Evolutionary conservation across 225 moss, liverwort and hornwort species (phyloP), one percentile per base, ranked within the genome.

Genomic region (Bryoerythrophyllum caledonicum): DNA sequence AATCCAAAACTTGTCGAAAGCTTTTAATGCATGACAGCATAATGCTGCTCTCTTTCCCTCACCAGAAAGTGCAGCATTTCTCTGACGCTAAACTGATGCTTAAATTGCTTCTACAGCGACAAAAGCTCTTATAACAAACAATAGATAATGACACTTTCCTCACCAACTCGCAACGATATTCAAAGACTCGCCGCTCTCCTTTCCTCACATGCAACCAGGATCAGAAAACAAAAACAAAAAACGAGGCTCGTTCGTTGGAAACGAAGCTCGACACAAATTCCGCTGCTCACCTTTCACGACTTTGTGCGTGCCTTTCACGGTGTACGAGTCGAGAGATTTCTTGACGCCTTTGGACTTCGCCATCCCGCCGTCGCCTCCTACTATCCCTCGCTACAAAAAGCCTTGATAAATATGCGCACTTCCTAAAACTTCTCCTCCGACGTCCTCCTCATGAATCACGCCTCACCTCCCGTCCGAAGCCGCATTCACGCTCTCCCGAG

Each of bases 321-420:
- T 76, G 63, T 86, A 88, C 24, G 86, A 85, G 83, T 86, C 83
- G 64, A 86, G 81, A 52, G 78, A 21, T 88, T 86, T 86, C 83
- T 86, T 86, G 65, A 80, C 79, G 71, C 75, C 78, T 83, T 86
- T 88, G 34, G 83, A 88, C 83, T 88, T 88, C 81, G 86, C 88
- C 88, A 88, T 86, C 82, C 71, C 82, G 70, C 64, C 54, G 20
- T 53, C 24, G 21, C 53, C 57, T 59, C 49, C 51, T 61, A 14
- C 15, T 15, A 23, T 52, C 70, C 62, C 77, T 70, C 35, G 41
- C 35, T 4, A n/a, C n/a, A n/a, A 35, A 54, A 52, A 59, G 28
- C 60, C 28, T 61, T 37, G 23, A 77, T 20, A 68, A 28, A 71
- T 38, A 61, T 8, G 8, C 62, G 0, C 56, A 32, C 15, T 61